These are phyloP conservation scores for Melastoma malabathricum DNA, from an alignment of 345 rosid species.

Conservation along the genomic window DNA sequence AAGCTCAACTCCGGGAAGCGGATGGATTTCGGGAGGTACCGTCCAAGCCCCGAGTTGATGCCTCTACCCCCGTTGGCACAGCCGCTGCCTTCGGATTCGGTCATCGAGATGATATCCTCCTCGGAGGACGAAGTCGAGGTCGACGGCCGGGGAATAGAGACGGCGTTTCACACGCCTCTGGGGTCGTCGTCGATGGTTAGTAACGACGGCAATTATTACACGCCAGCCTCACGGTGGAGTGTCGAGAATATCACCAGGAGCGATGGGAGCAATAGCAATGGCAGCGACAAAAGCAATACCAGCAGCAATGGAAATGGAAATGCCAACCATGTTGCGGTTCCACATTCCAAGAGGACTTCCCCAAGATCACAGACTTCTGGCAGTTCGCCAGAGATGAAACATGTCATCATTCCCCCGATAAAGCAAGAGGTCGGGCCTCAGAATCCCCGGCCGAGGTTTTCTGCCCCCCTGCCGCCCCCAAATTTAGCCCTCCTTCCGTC, in stretches of 20 bases:
- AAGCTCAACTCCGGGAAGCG: conserved; percentile 53
- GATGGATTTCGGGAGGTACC: conserved; percentile 53
- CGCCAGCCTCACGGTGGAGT: conserved; percentile 32
- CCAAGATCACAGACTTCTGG: conserved; percentile 47
- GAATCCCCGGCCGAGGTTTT: conserved; percentile 42
- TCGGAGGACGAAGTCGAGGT: conserved; percentile 50
- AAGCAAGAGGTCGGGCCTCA: conserved; percentile 24
- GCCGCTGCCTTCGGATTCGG: conserved; percentile 37
- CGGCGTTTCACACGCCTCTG: conserved; percentile 69
- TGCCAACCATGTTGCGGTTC: conserved; percentile 19
- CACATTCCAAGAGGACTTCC: conserved; percentile 76
- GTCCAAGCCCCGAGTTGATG: conserved; percentile 94
- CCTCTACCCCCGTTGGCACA: conserved; percentile 71
- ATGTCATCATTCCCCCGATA: conserved; percentile 65
- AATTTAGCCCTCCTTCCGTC: conserved; percentile 68
- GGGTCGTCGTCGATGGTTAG: conserved; percentile 62
- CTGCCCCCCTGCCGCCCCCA: conserved; percentile 86
- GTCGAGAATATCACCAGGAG: not conserved
- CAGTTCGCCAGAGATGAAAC: conserved; percentile 87
- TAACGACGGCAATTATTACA: conserved; percentile 56
- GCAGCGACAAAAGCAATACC: too few species aligned
- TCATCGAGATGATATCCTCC: conserved; percentile 27
- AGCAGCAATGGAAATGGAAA: conserved; percentile 4
- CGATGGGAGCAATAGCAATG: conserved; percentile 8
- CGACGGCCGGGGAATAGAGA: conserved; percentile 11